A percentile compares a stretch with the other conserved stretches of the same genome.
Conservation (phyloP, 495 filamentous ascomycete genomes). For the Glonium stellatum region DNA sequence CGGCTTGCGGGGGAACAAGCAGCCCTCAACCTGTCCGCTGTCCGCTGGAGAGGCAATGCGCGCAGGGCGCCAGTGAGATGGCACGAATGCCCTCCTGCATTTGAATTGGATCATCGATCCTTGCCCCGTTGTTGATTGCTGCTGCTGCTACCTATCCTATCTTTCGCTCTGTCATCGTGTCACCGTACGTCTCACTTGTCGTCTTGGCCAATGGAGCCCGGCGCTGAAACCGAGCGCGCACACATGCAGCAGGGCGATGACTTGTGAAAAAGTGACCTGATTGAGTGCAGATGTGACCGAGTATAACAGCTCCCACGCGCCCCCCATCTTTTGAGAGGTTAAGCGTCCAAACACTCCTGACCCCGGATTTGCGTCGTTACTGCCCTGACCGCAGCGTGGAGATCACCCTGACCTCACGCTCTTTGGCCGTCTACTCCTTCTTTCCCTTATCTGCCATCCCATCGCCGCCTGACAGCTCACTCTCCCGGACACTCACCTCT, state of each 20-base stretch:
- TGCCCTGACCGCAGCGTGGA: neutral
- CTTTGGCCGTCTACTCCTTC: neutral
- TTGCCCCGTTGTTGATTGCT: slow-evolving; percentile 1
- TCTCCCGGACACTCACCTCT: neutral
- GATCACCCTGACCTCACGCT: neutral
- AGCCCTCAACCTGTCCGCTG: slow-evolving; percentile 1
- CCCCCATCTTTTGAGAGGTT: slow-evolving; percentile 1
- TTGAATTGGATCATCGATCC: slow-evolving; percentile 4
- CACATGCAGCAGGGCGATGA: slow-evolving; percentile 8
- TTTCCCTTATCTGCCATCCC: slow-evolving; percentile 3
- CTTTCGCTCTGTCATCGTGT: slow-evolving; percentile 7
- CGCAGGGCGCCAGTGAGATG: slow-evolving; percentile 1
- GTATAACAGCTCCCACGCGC: slow-evolving; percentile 2
- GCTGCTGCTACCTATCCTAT: neutral
- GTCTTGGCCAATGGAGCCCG: slow-evolving; percentile 6
- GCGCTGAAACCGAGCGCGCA: slow-evolving; percentile 5
- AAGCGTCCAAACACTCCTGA: slow-evolving; percentile 3
- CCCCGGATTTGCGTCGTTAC: slow-evolving; percentile 10
- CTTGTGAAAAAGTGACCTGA: slow-evolving; percentile 9
- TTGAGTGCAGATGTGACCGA: neutral
- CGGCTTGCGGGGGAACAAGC: neutral
- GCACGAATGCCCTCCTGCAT: neutral
- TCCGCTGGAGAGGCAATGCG: neutral
- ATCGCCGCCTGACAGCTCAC: neutral
- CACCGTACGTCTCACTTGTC: slow-evolving; percentile 9